Base-by-base conservation (phyloP, 1,139 yeast genomes). In the Magnusiomyces clavatus region DNA sequence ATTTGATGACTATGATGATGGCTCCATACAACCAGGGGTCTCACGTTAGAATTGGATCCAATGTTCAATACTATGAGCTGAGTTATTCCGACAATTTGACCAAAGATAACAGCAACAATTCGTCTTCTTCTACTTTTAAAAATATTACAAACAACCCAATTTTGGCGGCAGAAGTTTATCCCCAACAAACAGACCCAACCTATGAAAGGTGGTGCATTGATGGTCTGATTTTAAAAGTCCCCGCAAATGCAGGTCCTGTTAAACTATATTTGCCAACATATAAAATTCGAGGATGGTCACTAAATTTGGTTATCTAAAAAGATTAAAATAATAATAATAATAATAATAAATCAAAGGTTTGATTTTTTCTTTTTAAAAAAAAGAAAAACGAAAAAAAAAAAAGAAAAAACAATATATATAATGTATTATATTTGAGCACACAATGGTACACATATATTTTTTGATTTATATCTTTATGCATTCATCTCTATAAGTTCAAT, bases 11-110 rank as follows among this genome's bases (percentile, higher is more conserved):
- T 11, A 70, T 85, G 16, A 79, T 88, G 79, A 68, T 67, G 54
- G 67, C 75, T 56, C 87, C 78, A 1, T 86, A 86, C 63, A 69
- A 77, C 48, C 61, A 74, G 6, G 87, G 87, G 1, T 65, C 65
- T 2, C 90, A 83, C 61, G 63, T 82, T 1, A 48, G 66, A 0
- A 11, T 44, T 5, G 47, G 47, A 8, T 13, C 17, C 8, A 24
- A 44, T 14, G 47, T 44, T 4, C 47, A 44, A 14, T 44, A 44
- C n/a, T 44, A 19, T 44, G 12, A 17, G 14, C 31, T 44, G 31
- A 8, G 31, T 8, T 24, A 24, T 24, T 53, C 53, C 16, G 13
- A 14, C 1, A 6, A 20, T 42, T 12, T 50, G 11, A 13, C 5
- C 31, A 43, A 47, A 5, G 43, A 48, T 29, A 12, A 37, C 16